Conservation (phyloP, 2,329 filamentous ascomycete species). For the Stachybotrys chartarum region DNA sequence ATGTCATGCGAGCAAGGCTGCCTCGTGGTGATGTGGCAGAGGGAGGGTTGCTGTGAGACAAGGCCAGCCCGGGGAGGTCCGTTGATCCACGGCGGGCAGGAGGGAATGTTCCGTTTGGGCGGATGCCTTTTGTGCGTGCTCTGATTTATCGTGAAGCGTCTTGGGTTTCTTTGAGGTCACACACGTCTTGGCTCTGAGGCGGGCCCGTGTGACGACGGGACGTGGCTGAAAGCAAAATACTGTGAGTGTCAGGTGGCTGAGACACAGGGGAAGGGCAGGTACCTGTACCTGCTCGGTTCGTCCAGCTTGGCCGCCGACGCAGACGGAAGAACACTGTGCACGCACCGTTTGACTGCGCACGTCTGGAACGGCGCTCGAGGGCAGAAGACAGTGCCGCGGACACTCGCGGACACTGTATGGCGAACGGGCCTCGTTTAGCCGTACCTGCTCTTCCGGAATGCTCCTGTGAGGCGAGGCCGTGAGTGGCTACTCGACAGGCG, state of each 20-base stretch:
- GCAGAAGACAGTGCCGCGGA: neutral
- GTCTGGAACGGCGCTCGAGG: neutral
- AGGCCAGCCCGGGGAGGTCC: too few species aligned
- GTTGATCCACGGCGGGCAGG: neutral
- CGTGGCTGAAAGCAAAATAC: neutral
- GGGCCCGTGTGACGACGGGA: neutral
- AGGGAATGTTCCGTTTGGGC: neutral
- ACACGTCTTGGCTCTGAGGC: neutral
- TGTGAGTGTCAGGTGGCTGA: neutral
- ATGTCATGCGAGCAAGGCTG: neutral
- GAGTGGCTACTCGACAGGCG: neutral
- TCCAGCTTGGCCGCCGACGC: neutral
- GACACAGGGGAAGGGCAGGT: neutral
- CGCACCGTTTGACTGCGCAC: too few species aligned
- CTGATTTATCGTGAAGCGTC: neutral
- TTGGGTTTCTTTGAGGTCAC: neutral
- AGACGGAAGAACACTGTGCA: neutral
- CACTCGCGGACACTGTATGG: neutral
- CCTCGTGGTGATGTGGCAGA: neutral
- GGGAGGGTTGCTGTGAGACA: too few species aligned
- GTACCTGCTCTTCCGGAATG: neutral
- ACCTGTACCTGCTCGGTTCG: neutral
- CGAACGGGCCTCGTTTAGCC: neutral
- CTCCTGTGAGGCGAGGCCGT: neutral
- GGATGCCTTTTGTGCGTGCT: too few species aligned